Evolutionary conservation across 176 grass and related monocot genomes (phyloP), one percentile per base, ranked within the genome.

Genomic region (Juncus inflexus): DNA sequence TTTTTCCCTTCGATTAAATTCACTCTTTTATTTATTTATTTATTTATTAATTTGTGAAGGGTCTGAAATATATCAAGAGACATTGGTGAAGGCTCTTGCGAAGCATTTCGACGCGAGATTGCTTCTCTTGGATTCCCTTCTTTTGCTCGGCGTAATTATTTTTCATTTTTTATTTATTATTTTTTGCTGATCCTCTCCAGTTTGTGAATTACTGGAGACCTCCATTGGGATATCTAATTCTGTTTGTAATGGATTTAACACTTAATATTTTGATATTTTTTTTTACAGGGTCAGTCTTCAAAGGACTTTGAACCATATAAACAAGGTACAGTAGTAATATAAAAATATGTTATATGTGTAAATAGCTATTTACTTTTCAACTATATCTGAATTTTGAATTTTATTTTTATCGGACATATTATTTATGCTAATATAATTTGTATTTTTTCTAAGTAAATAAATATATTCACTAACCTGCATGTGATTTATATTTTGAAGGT

Each of bases 21-120:
- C 19, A 28, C 19, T 28, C 19, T 28, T 47, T 47, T 47, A 5
- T 9, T 47, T 47, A 5, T 47, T 47, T 47, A 5, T 47, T 9
- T 47, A 5, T 47, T 6, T 47, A 47, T 45, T 45, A 45, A 4
- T 47, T 47, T 80, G 50, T 76, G 14, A 67, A 97, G 92, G 92
- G 37, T 86, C 87, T 75, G 92, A 97, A 62, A 97, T 97, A 55
- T 97, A 97, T 81, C 87, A 89, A 83, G 92, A 97, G 77, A 83
- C 58, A 58, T 75, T 91, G 72, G 83, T 91, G 58, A 97, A 89
- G 72, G 80, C 85, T 61, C 87, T 97, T 35, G 63, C 87, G 58
- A 91, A 97, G 70, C 70, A 85, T 62, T 97, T 97, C 52, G 67
- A 61, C 72, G 92, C 92, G 79, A 87, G 83, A 65, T 70, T 97